Base-by-base conservation (phyloP, 2,329 filamentous ascomycete species). In the Xylariaceae sp. region DNA sequence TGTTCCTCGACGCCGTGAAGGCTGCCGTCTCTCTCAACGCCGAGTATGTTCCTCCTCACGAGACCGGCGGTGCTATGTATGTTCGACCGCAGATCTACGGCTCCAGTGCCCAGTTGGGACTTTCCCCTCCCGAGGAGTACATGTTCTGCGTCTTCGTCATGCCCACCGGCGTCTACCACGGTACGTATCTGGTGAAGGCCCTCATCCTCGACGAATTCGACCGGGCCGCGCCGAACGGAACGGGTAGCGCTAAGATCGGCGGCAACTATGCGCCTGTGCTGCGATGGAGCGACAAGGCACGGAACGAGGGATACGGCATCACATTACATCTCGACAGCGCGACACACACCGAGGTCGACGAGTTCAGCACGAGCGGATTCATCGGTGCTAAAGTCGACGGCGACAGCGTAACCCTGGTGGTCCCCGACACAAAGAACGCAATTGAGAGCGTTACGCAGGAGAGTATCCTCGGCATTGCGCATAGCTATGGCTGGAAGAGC, bases 251-350 rank as follows among this genome's bases (percentile, higher is more conserved):
- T n/a, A 97, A 97, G 71, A 79, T 97, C 3, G 92, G 93, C 21
- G 93, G 92, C 12, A 97, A 97, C 71, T 97, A 97, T 64, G 92
- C 91, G 8, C 92, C 92, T 3, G 92, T 97, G 5, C 69, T 97
- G 60, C 77, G 86, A 45, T 90, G 88, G 77, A 94, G 88, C 62
- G 90, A 95, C 58, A 84, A 79, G 61, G 92, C 93, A 1, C 74
- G 85, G 47, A 71, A 74, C 16, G 79, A 88, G 48, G 92, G 92
- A 23, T 97, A 80, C 62, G 91, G 88, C n/a, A 97, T 97, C 61
- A 97, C 92, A 2, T 74, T 97, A 60, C 92, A 97, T 65, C 73
- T 97, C 44, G 93, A 97, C 69, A 93, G 87, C 65, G 83, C 83
- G 61, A 87, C 80, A 8, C 80, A 91, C 57, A 85, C 81, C 48